Conservation (phyloP, 2,329 filamentous ascomycete genomes). For the Zalaria obscura region DNA sequence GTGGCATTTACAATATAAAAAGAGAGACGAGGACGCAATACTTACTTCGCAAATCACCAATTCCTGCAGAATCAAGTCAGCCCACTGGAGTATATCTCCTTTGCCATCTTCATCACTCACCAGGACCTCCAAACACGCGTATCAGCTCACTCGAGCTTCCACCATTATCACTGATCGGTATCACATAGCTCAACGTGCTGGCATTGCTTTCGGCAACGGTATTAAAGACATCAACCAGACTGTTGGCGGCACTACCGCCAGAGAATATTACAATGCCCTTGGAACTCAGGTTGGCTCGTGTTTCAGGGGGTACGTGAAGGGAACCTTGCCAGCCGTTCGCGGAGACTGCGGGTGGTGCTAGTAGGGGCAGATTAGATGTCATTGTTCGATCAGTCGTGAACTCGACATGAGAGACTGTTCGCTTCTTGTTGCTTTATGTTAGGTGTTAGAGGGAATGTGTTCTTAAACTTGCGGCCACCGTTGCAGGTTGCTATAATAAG, state of each 20-base stretch:
- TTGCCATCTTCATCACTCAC: slow-evolving; percentile 28
- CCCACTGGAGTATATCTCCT: no score
- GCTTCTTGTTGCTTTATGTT: no score
- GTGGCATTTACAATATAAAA: background rate
- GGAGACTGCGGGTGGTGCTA: background rate
- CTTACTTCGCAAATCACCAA: slow-evolving; percentile 64
- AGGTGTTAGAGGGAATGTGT: no score
- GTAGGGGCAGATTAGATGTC: no score
- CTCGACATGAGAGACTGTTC: no score
- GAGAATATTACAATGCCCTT: slow-evolving; percentile 72
- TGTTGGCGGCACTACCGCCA: slow-evolving; percentile 88
- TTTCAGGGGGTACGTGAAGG: slow-evolving; percentile 9
- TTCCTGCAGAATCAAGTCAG: slow-evolving; percentile 20
- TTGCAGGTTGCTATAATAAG: no score
- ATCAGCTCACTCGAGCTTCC: slow-evolving; percentile 90
- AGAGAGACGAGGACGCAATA: slow-evolving; percentile 5
- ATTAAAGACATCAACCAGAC: slow-evolving; percentile 78
- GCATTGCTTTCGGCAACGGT: slow-evolving; percentile 44
- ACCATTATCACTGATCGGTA: slow-evolving; percentile 92
- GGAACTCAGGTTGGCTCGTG: slow-evolving; percentile 6
- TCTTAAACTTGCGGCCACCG: no score
- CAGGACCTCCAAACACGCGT: slow-evolving; percentile 84
- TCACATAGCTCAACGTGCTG: slow-evolving; percentile 66
- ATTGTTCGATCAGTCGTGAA: no score
- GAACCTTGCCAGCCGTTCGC: slow-evolving; percentile 7